phyloP scores from a whole-genome alignment of 192 early-diverging fungal genomes.

The Radiomyces spectabilis region DNA sequence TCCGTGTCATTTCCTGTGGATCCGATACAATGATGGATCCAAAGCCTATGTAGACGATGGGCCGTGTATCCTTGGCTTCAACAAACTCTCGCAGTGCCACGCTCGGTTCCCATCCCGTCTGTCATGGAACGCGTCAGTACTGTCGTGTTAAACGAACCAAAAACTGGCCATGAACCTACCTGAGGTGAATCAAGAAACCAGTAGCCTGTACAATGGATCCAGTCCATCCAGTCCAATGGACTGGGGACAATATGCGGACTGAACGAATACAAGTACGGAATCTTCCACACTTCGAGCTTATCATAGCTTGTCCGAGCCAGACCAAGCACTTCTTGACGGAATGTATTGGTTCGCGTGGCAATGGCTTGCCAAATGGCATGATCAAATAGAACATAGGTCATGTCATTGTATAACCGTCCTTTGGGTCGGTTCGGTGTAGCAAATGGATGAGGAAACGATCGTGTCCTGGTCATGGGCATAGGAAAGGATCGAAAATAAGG shows the following conservation, averaged over 20 bases:
- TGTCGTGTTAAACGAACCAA: too few relatives aligned
- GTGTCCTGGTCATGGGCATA: constrained; percentile 75
- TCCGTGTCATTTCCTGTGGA: constrained; percentile 51
- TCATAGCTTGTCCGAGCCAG: constrained; percentile 42
- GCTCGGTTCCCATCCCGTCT: constrained; percentile 51
- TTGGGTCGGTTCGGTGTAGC: constrained; percentile 43
- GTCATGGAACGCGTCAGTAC: too few relatives aligned
- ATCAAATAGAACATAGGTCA: constrained; percentile 63
- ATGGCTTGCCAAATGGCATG: constrained; percentile 61
- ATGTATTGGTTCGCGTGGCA: constrained; percentile 46
- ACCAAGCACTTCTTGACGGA: constrained; percentile 38
- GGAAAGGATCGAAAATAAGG: constrained; percentile 62
- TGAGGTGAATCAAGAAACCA: constrained; percentile 67
- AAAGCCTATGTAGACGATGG: constrained; percentile 69
- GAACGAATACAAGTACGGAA: constrained; percentile 62
- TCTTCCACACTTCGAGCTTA: constrained; percentile 39
- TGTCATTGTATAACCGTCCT: constrained; percentile 49
- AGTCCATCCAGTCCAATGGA: constrained; percentile 60
- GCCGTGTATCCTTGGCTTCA: constrained; percentile 28
- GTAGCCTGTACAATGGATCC: constrained; percentile 64
- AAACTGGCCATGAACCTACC: too few relatives aligned
- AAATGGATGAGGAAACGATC: constrained; percentile 65
- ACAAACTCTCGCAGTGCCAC: constrained; percentile 48
- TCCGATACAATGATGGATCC: constrained; percentile 71
- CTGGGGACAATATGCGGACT: constrained; percentile 50